These are phyloP conservation scores for Paxillus rubicundulus DNA, from an alignment of 768 basidiomycete species.

Conservation along the genomic window DNA sequence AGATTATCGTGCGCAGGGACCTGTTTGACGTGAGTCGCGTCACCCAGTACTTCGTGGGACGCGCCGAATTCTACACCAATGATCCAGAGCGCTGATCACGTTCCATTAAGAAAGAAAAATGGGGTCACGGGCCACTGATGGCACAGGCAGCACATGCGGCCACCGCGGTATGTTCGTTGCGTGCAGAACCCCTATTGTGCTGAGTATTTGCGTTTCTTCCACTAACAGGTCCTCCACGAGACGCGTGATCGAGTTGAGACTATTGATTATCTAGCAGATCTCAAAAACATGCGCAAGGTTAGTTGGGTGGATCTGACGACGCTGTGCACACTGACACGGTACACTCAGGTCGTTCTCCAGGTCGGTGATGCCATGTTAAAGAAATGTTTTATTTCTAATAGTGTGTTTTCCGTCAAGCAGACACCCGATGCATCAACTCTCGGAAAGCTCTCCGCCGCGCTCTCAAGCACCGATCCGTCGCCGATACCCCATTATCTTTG, in stretches of 20 bases:
- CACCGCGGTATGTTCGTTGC: conserved; percentile 30
- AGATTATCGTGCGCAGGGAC: conserved; percentile 43
- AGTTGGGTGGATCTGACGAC: background rate
- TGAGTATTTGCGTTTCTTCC: background rate
- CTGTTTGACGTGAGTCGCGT: conserved; percentile 37
- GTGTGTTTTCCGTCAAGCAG: conserved; percentile 14
- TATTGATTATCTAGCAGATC: conserved; percentile 36
- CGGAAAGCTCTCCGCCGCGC: conserved; percentile 29
- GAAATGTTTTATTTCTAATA: background rate
- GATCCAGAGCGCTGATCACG: background rate
- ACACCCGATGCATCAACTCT: conserved; percentile 34
- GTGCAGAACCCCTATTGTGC: background rate
- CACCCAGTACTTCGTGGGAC: background rate
- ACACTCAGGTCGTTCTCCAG: conserved; percentile 40
- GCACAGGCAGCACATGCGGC: conserved; percentile 44
- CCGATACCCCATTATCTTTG: conserved; percentile 40
- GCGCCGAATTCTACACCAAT: background rate
- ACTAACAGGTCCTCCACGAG: conserved; percentile 38
- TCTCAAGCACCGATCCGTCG: conserved; percentile 19
- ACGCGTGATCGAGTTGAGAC: conserved; percentile 38
- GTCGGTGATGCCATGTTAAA: conserved; percentile 15
- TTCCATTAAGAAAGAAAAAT: conserved; percentile 35
- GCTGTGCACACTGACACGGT: background rate
- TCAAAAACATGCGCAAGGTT: conserved; percentile 43
- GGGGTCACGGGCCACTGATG: conserved; percentile 46